Conservation (phyloP, 1,284 basidiomycete species). For the Sporisorium scitamineum region DNA sequence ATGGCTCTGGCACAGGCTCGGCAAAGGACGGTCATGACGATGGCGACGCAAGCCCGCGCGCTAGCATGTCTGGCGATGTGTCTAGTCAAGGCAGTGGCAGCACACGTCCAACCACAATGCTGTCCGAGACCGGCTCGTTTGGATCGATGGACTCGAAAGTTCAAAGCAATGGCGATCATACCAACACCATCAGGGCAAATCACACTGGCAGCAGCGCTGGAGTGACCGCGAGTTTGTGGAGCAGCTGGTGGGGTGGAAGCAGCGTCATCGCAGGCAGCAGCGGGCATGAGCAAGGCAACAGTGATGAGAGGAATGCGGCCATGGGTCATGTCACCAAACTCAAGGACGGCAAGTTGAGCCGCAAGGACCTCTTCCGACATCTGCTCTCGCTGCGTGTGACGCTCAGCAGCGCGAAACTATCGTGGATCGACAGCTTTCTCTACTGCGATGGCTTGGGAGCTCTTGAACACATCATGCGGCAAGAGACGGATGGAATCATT, state of each 20-base stretch:
- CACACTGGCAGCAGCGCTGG: conserved; percentile 56
- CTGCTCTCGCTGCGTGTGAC: conserved; percentile 86
- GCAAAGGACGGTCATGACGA: conserved; percentile 28
- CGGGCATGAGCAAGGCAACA: conserved; percentile 8
- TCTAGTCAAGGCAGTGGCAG: conserved; percentile 40
- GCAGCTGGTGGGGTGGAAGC: conserved; percentile 59
- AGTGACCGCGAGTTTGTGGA: conserved; percentile 47
- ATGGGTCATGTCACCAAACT: conserved; percentile 35
- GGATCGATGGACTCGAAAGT: conserved; percentile 26
- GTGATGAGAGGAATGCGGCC: conserved; percentile 27
- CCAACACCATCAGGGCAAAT: conserved; percentile 21
- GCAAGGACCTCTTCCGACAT: conserved; percentile 74
- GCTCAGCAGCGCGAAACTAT: conserved; percentile 82
- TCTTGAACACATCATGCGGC: conserved; percentile 50
- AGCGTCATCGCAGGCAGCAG: conserved; percentile 16
- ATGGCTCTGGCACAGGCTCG: conserved; percentile 18
- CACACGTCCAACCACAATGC: conserved; percentile 34
- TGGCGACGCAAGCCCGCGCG: conserved; percentile 17
- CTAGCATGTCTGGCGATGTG: conserved; percentile 27
- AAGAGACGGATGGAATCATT: conserved; percentile 46
- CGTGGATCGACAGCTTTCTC: conserved; percentile 84
- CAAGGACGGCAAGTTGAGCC: conserved; percentile 38
- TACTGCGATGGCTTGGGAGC: conserved; percentile 76
- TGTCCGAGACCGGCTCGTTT: conserved; percentile 36
- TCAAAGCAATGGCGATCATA: conserved; percentile 22